Conservation (phyloP, 306 rosid genomes). For the Abrus precatorius region DNA sequence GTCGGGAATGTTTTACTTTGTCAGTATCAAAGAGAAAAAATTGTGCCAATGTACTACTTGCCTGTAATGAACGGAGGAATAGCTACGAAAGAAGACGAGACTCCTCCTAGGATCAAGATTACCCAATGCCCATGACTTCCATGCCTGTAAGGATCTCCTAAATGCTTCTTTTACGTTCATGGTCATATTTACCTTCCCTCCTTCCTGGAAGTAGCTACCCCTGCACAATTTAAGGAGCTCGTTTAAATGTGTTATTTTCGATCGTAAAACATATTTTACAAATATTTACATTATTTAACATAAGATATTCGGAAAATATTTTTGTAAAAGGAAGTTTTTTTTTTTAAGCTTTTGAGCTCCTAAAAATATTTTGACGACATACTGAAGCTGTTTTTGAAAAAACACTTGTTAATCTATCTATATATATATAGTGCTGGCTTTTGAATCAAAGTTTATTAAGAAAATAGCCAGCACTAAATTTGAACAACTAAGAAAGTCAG, state of each 20-base stretch:
- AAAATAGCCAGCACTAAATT: neutral
- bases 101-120: slow-evolving; percentile 62
- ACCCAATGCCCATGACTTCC: slow-evolving; percentile 76
- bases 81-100: slow-evolving; percentile 81
- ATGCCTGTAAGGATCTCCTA: slow-evolving; percentile 71
- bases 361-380: neutral
- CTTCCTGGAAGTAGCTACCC: slow-evolving; percentile 82
- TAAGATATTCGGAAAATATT: neutral
- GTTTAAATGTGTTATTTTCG: neutral
- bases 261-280: neutral
- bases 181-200: slow-evolving; percentile 60
- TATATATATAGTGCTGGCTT: no score
- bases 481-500: neutral
- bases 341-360: neutral
- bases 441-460: neutral
- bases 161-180: slow-evolving; percentile 82
- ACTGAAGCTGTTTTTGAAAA: neutral
- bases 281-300: neutral
- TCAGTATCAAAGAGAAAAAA: neutral
- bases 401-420: no score
- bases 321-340: neutral
- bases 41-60: slow-evolving; percentile 49
- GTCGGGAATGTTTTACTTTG: neutral
- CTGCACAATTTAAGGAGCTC: slow-evolving; percentile 52
- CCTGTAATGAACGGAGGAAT: slow-evolving; percentile 87